Percentiles rank a stretch among this genome's conserved stretches.
Conservation (phyloP, 257 asterid species). For the Salvia hispanica region DNA sequence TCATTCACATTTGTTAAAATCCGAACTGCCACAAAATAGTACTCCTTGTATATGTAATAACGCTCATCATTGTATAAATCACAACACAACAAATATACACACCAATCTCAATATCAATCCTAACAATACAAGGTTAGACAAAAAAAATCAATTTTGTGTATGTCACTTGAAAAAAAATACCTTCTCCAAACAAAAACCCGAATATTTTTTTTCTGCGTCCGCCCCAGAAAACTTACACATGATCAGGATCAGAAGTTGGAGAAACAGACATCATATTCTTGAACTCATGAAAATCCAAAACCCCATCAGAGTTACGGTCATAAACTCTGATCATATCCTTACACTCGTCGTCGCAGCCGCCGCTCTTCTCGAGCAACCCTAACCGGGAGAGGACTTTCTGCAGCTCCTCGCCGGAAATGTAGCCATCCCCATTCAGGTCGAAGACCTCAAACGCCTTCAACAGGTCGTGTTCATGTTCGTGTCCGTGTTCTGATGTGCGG, state of each 20-base stretch:
- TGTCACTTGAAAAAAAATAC: too few relatives aligned
- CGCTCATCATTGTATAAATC: too few relatives aligned
- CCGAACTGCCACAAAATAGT: too few relatives aligned
- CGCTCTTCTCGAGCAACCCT: constrained; percentile 45
- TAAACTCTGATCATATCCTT: constrained; percentile 54
- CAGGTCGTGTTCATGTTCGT: not conserved
- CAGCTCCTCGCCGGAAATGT: constrained; percentile 60
- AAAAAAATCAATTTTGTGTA: too few relatives aligned
- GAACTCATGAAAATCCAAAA: constrained; percentile 68
- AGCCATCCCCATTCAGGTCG: constrained; percentile 61
- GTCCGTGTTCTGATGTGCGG: not conserved
- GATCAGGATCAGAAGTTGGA: constrained; percentile 29
- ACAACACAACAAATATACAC: not conserved
- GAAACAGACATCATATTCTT: constrained; percentile 64
- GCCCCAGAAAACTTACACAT: not conserved
- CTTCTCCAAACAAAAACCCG: too few relatives aligned
- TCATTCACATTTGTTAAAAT: too few relatives aligned
- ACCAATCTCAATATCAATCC: constrained; percentile 14
- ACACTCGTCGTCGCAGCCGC: constrained; percentile 42
- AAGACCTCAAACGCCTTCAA: constrained; percentile 55
- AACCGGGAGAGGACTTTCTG: constrained; percentile 48
- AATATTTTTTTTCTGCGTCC: too few relatives aligned
- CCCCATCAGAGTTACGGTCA: constrained; percentile 68
- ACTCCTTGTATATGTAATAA: too few relatives aligned
- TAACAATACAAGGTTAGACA: not conserved